Evolutionary conservation across 176 grass and related monocot genomes (phyloP).

Genomic region (Sorghum bicolor): Sorghum_bicolor_NCBIv3 NC_012872.2:60644501-60645000

Average conservation of each 20-base stretch:
- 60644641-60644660: background rate
- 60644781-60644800: too few species aligned
- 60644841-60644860: too few species aligned
- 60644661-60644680: slow-evolving; percentile 34
- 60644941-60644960: too few species aligned
- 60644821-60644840: slow-evolving; percentile 3
- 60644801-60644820: slow-evolving; percentile 19
- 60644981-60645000: too few species aligned
- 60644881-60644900: too few species aligned
- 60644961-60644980: too few species aligned
- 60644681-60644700: slow-evolving; percentile 41
- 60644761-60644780: background rate
- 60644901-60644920: too few species aligned
- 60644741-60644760: background rate
- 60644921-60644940: background rate
- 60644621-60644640: background rate
- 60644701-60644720: slow-evolving; percentile 43
- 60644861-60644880: slow-evolving; percentile 12
- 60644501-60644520: slow-evolving; percentile 24
- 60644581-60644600: background rate
- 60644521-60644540: background rate
- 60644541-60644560: background rate
- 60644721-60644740: background rate
- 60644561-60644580: background rate
- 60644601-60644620: background rate